A percentile compares a stretch with the other conserved stretches of the same genome.
These are phyloP conservation scores for Umbelopsis sp. DNA, from an alignment of 192 early-diverging fungal genomes.

Conservation along the genomic window DNA sequence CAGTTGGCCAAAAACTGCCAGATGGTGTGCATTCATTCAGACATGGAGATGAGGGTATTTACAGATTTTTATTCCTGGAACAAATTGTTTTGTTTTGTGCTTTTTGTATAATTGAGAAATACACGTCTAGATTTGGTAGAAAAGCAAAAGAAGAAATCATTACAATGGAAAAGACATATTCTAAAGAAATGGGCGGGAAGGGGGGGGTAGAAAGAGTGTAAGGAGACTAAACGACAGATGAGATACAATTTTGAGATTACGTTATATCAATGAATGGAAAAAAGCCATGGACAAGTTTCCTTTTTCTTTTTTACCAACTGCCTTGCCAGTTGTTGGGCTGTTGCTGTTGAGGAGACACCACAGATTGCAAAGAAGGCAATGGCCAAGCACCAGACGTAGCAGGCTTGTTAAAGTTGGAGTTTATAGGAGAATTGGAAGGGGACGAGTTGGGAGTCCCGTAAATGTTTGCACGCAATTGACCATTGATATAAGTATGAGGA, in stretches of 20 bases:
- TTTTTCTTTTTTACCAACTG: background rate
- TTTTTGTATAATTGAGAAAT: background rate
- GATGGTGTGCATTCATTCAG: too few relatives aligned
- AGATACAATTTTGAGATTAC: background rate
- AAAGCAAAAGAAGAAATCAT: background rate
- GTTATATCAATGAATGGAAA: background rate
- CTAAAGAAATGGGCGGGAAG: background rate
- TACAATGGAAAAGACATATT: background rate
- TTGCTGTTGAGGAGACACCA: slow-evolving; percentile 21
- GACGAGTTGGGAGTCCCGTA: slow-evolving; percentile 40
- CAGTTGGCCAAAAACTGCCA: too few relatives aligned
- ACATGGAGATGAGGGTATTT: too few relatives aligned
- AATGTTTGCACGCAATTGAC: slow-evolving; percentile 29
- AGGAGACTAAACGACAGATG: background rate
- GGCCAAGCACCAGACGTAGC: slow-evolving; percentile 16
- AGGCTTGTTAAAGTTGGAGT: slow-evolving; percentile 16
- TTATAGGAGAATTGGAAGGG: slow-evolving; percentile 27
- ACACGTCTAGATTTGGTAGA: slow-evolving; percentile 7
- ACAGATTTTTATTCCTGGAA: too few relatives aligned
- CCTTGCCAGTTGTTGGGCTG: slow-evolving; percentile 16
- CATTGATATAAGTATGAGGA: slow-evolving; percentile 32
- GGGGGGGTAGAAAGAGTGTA: background rate
- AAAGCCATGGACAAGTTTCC: background rate
- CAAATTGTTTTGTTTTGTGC: too few relatives aligned
- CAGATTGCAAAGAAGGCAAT: slow-evolving; percentile 29